Conservation (phyloP, 495 filamentous ascomycete species). For the Xylaria intraflava region DNA sequence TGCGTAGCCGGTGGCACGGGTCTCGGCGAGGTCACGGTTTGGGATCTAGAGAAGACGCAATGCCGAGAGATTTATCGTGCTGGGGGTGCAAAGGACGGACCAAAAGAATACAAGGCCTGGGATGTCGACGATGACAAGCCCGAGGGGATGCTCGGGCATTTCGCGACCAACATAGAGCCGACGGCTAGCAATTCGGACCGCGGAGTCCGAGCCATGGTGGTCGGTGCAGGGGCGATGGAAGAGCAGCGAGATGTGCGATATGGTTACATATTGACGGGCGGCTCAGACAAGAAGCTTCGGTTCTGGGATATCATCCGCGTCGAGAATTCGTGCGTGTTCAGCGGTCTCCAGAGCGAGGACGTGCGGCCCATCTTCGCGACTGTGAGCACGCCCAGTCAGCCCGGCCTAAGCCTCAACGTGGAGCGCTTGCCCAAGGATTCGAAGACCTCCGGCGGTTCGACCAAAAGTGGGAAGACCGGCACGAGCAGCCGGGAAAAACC, state of each 20-base stretch:
- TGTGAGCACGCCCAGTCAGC: slow-evolving; percentile 52
- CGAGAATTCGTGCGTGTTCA: slow-evolving; percentile 69
- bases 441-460: slow-evolving; percentile 30
- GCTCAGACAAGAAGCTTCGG: slow-evolving; percentile 82
- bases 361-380: slow-evolving; percentile 56
- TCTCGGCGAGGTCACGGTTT: slow-evolving; percentile 86
- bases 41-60: slow-evolving; percentile 86
- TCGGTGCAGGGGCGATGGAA: slow-evolving; percentile 47
- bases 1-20: slow-evolving; percentile 85
- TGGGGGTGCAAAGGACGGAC: slow-evolving; percentile 45
- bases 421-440: slow-evolving; percentile 57
- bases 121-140: slow-evolving; percentile 84
- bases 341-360: slow-evolving; percentile 67
- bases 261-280: slow-evolving; percentile 75
- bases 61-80: slow-evolving; percentile 86
- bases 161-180: slow-evolving; percentile 65
- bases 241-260: slow-evolving; percentile 54
- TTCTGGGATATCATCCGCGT: slow-evolving; percentile 82
- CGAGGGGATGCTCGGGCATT: slow-evolving; percentile 82
- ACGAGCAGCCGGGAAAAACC: slow-evolving; percentile 36
- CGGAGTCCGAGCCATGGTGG: slow-evolving; percentile 55
- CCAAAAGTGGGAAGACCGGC: slow-evolving; percentile 23
- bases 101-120: slow-evolving; percentile 75
- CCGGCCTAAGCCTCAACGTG: slow-evolving; percentile 62
- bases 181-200: slow-evolving; percentile 43